phyloP scores from a whole-genome alignment of 1,284 basidiomycete genomes.

The Anthracocystis walkeri region DNA sequence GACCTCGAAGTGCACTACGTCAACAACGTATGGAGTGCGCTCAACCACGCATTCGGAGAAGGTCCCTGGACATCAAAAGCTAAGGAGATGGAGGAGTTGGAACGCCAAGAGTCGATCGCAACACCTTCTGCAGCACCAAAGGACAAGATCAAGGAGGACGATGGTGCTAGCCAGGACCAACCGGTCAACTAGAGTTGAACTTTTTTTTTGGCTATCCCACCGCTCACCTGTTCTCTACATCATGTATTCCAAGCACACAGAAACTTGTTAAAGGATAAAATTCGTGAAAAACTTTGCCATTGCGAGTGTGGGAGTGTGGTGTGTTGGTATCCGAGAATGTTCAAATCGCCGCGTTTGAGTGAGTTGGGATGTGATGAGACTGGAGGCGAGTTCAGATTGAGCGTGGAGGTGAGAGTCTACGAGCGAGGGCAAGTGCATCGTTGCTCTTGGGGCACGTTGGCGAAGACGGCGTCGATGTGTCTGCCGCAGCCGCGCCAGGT shows the following conservation, averaged over 20 bases:
- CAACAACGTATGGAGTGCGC: constrained; percentile 65
- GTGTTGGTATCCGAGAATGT: background rate
- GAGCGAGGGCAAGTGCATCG: constrained; percentile 52
- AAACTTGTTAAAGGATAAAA: background rate
- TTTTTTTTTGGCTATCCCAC: constrained; percentile 1
- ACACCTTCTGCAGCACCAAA: constrained; percentile 5
- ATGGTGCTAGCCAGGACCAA: constrained; percentile 54
- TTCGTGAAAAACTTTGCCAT: background rate
- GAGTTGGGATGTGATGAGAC: background rate
- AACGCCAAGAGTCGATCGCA: constrained; percentile 36
- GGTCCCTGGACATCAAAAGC: constrained; percentile 65
- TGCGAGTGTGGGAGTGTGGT: background rate
- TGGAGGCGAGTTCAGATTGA: background rate
- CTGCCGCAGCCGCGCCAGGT: constrained; percentile 55
- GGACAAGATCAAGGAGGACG: constrained; percentile 41
- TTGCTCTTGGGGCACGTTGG: constrained; percentile 40
- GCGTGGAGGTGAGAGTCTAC: background rate
- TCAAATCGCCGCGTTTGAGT: background rate
- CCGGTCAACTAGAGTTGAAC: constrained; percentile 41
- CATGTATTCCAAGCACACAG: background rate
- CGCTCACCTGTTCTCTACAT: constrained; percentile 12
- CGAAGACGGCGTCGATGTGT: constrained; percentile 51
- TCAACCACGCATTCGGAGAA: constrained; percentile 67
- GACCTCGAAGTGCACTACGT: constrained; percentile 68
- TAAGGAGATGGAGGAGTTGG: constrained; percentile 56